These are phyloP conservation scores for Fusarium zealandicum DNA, from an alignment of 2,329 filamentous ascomycete genomes.

Conservation along the genomic window DNA sequence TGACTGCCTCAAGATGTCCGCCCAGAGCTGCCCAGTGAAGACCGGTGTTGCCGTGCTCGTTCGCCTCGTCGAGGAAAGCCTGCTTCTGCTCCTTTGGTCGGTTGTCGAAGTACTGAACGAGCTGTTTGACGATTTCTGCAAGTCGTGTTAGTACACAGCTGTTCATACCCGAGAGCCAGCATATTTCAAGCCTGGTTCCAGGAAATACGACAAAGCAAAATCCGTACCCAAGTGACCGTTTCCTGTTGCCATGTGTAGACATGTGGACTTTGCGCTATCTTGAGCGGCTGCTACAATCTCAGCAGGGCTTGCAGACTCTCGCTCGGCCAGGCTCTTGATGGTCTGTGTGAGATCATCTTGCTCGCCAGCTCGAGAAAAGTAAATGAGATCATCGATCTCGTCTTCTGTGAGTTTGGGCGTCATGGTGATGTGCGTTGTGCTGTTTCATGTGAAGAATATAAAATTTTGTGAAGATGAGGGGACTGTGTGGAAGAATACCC, in stretches of 20 bases:
- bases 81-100: constrained; percentile 52
- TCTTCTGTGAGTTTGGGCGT: constrained; percentile 72
- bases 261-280: constrained; percentile 80
- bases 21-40: constrained; percentile 95
- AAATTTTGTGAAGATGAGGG: constrained; percentile 49
- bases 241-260: constrained; percentile 89
- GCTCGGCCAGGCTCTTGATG: constrained; percentile 66
- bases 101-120: constrained; percentile 54
- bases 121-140: constrained; percentile 54
- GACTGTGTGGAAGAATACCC: constrained; percentile 47
- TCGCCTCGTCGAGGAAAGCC: constrained; percentile 71
- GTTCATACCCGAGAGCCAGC: background rate
- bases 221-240: constrained; percentile 82
- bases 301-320: constrained; percentile 65
- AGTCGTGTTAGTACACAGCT: constrained; percentile 4
- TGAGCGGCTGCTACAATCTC: constrained; percentile 73
- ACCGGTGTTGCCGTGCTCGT: constrained; percentile 86
- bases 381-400: constrained; percentile 89
- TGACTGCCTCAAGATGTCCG: constrained; percentile 82
- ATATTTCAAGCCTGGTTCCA: too few relatives aligned
- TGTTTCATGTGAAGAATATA: constrained; percentile 29
- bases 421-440: constrained; percentile 45
- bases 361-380: constrained; percentile 83
- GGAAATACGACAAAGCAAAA: background rate
- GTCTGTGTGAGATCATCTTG: constrained; percentile 68